These are phyloP conservation scores for Chrysopogon serrulatus DNA, from an alignment of 176 grass and related monocot species.

Conservation along the genomic window DNA sequence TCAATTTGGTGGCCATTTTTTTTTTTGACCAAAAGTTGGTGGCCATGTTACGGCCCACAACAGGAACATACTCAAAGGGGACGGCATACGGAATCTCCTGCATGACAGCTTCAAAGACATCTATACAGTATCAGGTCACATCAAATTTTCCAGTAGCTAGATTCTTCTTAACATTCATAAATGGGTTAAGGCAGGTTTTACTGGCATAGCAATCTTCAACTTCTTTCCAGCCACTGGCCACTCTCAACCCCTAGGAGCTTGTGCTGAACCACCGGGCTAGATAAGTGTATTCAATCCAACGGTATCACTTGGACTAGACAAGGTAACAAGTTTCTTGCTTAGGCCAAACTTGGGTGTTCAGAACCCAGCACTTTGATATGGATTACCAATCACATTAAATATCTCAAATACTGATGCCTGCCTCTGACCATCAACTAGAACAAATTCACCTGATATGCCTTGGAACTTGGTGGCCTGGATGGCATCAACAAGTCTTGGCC, in stretches of 20 bases:
- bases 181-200: conserved; percentile 15
- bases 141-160: not conserved
- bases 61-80: not conserved
- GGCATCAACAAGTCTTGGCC: not conserved
- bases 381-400: conserved; percentile 13
- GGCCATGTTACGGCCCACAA: not conserved
- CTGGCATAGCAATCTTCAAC: conserved; percentile 27
- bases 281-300: not conserved
- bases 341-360: not conserved
- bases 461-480: conserved; percentile 18
- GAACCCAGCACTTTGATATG: conserved; percentile 9
- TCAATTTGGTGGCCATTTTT: conserved; percentile 5
- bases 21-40: too few relatives aligned
- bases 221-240: conserved; percentile 20
- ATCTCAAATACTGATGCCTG: conserved; percentile 36
- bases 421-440: conserved; percentile 34
- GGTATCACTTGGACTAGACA: not conserved
- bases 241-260: conserved; percentile 40
- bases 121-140: conserved; percentile 24
- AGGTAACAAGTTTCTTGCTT: not conserved
- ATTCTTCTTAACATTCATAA: conserved; percentile 5
- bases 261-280: conserved; percentile 23
- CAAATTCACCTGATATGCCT: conserved; percentile 35
- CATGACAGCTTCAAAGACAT: conserved; percentile 43
- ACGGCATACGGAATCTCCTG: conserved; percentile 19